phyloP scores from a whole-genome alignment of 768 basidiomycete genomes.

The Strobilomyces echinocephalus region DNA sequence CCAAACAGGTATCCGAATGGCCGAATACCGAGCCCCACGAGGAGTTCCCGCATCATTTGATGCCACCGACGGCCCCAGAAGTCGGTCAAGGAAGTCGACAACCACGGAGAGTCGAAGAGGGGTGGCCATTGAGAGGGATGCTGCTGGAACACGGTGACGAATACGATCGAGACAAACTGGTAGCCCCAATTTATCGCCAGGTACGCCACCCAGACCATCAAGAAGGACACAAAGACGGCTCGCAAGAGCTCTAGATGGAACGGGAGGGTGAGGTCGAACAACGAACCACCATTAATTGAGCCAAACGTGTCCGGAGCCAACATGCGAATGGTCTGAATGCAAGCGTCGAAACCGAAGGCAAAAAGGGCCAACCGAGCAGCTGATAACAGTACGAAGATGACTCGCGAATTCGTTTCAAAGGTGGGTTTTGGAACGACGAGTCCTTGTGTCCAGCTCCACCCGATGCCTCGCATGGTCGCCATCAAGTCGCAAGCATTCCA shows the following conservation, averaged over 20 bases:
- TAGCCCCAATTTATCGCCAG: slow-evolving; percentile 41
- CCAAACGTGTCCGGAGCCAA: slow-evolving; percentile 40
- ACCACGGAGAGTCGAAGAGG: slow-evolving; percentile 54
- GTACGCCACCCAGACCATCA: slow-evolving; percentile 36
- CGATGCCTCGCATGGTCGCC: neutral
- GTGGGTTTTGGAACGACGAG: neutral
- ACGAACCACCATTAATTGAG: slow-evolving; percentile 30
- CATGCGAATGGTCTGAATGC: slow-evolving; percentile 8
- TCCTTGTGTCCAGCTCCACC: neutral
- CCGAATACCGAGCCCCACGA: slow-evolving; percentile 46
- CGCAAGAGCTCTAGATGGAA: slow-evolving; percentile 31
- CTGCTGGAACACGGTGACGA: slow-evolving; percentile 44
- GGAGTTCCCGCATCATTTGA: slow-evolving; percentile 56
- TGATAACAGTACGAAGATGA: neutral
- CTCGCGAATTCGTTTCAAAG: neutral
- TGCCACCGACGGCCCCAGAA: slow-evolving; percentile 68
- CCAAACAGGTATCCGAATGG: slow-evolving; percentile 45
- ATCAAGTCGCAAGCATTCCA: neutral
- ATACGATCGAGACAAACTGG: slow-evolving; percentile 38
- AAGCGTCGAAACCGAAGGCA: neutral
- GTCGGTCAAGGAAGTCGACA: slow-evolving; percentile 50
- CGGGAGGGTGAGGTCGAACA: slow-evolving; percentile 34
- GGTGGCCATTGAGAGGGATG: slow-evolving; percentile 57
- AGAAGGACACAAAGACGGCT: slow-evolving; percentile 39
- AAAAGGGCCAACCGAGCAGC: neutral